Evolutionary conservation across 2,329 filamentous ascomycete genomes (phyloP).

Genomic region (Diaporthe aspalathi): DNA sequence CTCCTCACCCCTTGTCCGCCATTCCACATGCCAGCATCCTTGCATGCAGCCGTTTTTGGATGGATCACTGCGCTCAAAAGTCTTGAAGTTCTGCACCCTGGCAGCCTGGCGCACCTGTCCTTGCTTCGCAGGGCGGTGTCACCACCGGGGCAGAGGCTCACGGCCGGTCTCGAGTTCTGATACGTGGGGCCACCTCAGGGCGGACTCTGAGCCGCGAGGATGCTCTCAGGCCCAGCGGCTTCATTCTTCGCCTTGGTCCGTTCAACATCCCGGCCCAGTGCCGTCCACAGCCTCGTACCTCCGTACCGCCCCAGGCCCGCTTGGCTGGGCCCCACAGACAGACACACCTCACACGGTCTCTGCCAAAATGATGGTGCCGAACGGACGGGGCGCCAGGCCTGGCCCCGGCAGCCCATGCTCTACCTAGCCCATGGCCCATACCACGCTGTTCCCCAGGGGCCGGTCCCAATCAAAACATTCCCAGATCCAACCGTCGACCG

Average conservation of each 20-base stretch:
- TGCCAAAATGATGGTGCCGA: constrained; percentile 34
- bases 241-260: constrained; percentile 24
- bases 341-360: constrained; percentile 36
- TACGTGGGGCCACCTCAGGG: constrained; percentile 35
- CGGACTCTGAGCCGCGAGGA: constrained; percentile 25
- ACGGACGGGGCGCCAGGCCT: constrained; percentile 38
- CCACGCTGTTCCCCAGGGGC: constrained; percentile 31
- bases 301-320: constrained; percentile 20
- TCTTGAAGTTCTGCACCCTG: constrained; percentile 26
- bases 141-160: constrained; percentile 32
- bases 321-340: constrained; percentile 35
- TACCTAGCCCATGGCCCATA: constrained; percentile 26
- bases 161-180: constrained; percentile 39
- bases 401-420: constrained; percentile 21
- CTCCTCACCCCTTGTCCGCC: constrained; percentile 37
- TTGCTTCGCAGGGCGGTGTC: constrained; percentile 37
- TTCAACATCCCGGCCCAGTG: constrained; percentile 20
- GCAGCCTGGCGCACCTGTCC: constrained; percentile 33
- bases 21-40: constrained; percentile 35
- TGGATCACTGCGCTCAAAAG: constrained; percentile 26
- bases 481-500: constrained; percentile 34
- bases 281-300: constrained; percentile 4
- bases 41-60: constrained; percentile 36
- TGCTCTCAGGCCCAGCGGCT: constrained; percentile 26
- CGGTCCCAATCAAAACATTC: constrained; percentile 33